Evolutionary conservation across 2,329 filamentous ascomycete species (phyloP).

Genomic region (Dactylellina drechsleri): DNA sequence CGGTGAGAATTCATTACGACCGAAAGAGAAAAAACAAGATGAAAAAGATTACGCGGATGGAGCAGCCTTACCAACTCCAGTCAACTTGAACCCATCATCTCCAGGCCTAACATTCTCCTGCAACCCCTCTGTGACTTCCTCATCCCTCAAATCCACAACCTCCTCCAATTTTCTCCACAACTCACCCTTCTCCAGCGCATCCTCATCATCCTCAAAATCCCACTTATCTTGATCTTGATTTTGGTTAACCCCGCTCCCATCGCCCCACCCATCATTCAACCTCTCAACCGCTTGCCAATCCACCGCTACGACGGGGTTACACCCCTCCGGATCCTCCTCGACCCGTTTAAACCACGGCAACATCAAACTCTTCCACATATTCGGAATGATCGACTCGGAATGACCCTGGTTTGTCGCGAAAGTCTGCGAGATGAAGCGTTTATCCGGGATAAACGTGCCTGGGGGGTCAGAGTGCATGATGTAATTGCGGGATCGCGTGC

Average conservation of each 20-base stretch:
- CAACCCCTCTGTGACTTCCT: background rate
- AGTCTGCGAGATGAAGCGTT: constrained; percentile 56
- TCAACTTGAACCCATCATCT: constrained; percentile 20
- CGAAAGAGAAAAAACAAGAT: background rate
- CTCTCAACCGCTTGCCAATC: constrained; percentile 40
- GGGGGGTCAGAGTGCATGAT: constrained; percentile 55
- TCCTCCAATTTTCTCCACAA: constrained; percentile 12
- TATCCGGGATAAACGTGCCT: constrained; percentile 56
- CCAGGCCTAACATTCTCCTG: no score
- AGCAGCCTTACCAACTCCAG: constrained; percentile 46
- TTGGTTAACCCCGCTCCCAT: background rate
- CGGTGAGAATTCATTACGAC: background rate
- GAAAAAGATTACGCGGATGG: constrained; percentile 28
- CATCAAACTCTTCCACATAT: constrained; percentile 29
- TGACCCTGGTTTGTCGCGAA: constrained; percentile 53
- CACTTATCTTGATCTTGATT: constrained; percentile 22
- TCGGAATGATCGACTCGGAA: constrained; percentile 46
- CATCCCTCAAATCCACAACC: constrained; percentile 34
- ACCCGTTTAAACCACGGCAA: constrained; percentile 41
- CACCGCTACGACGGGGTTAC: constrained; percentile 35
- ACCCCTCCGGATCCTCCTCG: constrained; percentile 41
- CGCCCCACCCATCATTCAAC: constrained; percentile 36
- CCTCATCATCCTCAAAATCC: constrained; percentile 24
- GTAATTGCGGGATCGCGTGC: constrained; percentile 54
- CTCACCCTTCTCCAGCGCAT: background rate